These are phyloP conservation scores for Pholiota conissans DNA, from an alignment of 768 basidiomycete species.

Conservation along the genomic window DNA sequence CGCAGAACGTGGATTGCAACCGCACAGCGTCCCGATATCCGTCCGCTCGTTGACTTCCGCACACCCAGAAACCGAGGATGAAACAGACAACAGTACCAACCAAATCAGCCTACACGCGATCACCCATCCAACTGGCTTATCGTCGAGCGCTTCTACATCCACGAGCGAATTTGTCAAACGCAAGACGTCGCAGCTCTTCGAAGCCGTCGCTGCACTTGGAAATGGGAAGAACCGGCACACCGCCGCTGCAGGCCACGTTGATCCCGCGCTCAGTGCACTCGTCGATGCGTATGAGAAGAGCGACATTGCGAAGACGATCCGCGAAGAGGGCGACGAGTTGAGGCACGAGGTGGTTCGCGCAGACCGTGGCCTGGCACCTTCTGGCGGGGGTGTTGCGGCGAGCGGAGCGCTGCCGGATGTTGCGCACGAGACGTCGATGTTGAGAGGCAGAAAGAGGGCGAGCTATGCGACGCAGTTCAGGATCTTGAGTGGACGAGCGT, in stretches of 20 bases:
- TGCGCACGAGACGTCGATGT: slow-evolving; percentile 60
- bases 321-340: slow-evolving; percentile 57
- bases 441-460: slow-evolving; percentile 78
- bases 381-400: slow-evolving; percentile 24
- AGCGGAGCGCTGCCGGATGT: slow-evolving; percentile 63
- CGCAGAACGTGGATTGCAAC: slow-evolving; percentile 65
- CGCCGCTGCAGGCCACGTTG: slow-evolving; percentile 31
- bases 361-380: slow-evolving; percentile 25
- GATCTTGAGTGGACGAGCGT: slow-evolving; percentile 92
- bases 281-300: slow-evolving; percentile 72
- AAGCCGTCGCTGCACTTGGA: slow-evolving; percentile 40
- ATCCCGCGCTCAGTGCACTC: slow-evolving; percentile 67
- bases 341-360: slow-evolving; percentile 30
- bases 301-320: slow-evolving; percentile 60
- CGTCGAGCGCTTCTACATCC: slow-evolving; percentile 38
- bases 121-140: background rate
- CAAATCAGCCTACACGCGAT: background rate
- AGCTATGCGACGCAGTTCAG: slow-evolving; percentile 89
- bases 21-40: slow-evolving; percentile 33
- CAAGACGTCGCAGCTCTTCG: slow-evolving; percentile 75
- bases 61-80: slow-evolving; percentile 34
- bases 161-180: slow-evolving; percentile 50
- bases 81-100: background rate
- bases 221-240: slow-evolving; percentile 9
- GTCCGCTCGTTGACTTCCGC: slow-evolving; percentile 38